Base-by-base conservation (phyloP, 2,329 filamentous ascomycete genomes). In the Uncinocarpus reesii region DNA sequence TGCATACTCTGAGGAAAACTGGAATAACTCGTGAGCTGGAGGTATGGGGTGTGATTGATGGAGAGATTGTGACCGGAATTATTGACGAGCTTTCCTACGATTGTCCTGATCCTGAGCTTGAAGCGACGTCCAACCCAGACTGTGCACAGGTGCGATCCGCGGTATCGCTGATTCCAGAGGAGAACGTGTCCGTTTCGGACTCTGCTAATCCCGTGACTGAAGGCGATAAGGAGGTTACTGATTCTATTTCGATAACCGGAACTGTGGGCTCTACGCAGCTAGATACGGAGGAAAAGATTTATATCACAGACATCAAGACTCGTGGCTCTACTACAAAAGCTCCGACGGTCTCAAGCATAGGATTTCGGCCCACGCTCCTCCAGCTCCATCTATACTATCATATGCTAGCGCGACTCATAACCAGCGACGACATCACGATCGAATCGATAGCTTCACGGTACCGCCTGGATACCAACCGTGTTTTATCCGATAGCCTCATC, bases 321-420 rank as follows among this genome's bases (percentile, higher is more conserved):
- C 78, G 89, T 15, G 75, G 73, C 1, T 23, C 36, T 7, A 26
- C 29, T 1, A 29, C 40, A 41, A 62, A 54, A 4, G 78, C 76
- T 3, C 86, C 88, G 1, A 73, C 77, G 1, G 59, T 68, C 21
- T 65, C 62, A 48, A 78, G 79, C 18, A 70, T 78, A 0, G 77
- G 81, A 0, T 73, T 86, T 37, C 78, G 84, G 8, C 86, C 86
- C 0, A 86, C 88, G 0, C 79, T 83, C 57, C 82, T 95, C 52
- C 92, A 98, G 62, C 72, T 96, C 0, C 88, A 93, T 65, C 71
- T 96, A 0, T 98, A 96, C 61, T 88, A 90, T 55, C 81, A 81
- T 21, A 80, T 96, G 46, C 72, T 98, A n/a, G 79, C 81, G 7
- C 75, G 81, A 2, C 79, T 96, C 58, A 50, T 60, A 18, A 85